Conservation (phyloP, 331 rosid species). For the Dryas integrifolia region DNA sequence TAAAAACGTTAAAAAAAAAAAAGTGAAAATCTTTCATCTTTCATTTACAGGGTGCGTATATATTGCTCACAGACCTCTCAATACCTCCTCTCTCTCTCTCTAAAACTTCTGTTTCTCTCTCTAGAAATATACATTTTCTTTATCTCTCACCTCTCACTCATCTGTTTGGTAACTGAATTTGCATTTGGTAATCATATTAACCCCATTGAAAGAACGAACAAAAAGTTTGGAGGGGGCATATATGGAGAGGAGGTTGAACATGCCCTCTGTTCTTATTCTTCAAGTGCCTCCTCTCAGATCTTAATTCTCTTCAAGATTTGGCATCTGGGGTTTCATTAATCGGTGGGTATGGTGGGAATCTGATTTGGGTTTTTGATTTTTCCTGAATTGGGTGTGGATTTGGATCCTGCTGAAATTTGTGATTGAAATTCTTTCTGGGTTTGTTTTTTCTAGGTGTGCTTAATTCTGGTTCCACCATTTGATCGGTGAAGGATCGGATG, state of each 20-base stretch:
- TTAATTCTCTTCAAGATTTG: slow-evolving; percentile 48
- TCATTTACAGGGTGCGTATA: slow-evolving; percentile 53
- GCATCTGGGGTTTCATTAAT: slow-evolving; percentile 60
- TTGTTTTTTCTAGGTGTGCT: slow-evolving; percentile 38
- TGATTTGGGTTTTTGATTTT: slow-evolving; percentile 50
- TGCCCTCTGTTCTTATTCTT: slow-evolving; percentile 55
- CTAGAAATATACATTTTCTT: slow-evolving; percentile 20
- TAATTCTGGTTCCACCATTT: slow-evolving; percentile 46
- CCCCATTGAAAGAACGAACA: slow-evolving; percentile 51
- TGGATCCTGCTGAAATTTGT: slow-evolving; percentile 44
- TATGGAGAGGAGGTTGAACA: slow-evolving; percentile 52
- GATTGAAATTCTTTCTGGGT: slow-evolving; percentile 34
- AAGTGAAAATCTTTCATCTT: slow-evolving; percentile 33
- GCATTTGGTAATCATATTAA: slow-evolving; percentile 63
- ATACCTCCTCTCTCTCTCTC: slow-evolving; percentile 43
- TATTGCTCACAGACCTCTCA: slow-evolving; percentile 46
- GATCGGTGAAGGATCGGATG: slow-evolving; percentile 69
- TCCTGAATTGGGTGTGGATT: slow-evolving; percentile 26
- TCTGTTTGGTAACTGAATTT: slow-evolving; percentile 69
- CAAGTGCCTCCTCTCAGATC: slow-evolving; percentile 90
- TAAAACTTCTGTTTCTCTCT: slow-evolving; percentile 35
- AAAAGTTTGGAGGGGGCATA: slow-evolving; percentile 51
- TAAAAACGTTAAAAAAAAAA: background rate
- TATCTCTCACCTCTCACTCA: slow-evolving; percentile 31
- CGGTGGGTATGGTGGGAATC: slow-evolving; percentile 54